Evolutionary conservation across 2,329 filamentous ascomycete genomes (phyloP).

Genomic region (Penicillium brevicompactum): DNA sequence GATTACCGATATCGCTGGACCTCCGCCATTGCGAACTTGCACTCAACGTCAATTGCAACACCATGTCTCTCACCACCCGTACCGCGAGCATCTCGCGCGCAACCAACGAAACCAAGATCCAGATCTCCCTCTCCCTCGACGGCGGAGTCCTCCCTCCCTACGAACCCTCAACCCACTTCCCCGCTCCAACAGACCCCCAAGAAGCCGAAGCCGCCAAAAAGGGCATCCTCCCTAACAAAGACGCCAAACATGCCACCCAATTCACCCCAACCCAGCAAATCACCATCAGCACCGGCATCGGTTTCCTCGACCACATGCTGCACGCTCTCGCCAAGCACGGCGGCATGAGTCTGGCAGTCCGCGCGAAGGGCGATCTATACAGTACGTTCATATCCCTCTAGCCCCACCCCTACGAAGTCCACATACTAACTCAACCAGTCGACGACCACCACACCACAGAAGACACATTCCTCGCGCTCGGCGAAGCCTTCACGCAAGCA

Average conservation of each 20-base stretch:
- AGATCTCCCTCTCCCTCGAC: constrained; percentile 89
- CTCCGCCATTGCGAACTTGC: background rate
- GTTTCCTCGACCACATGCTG: constrained; percentile 98
- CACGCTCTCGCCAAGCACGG: constrained; percentile 95
- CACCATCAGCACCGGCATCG: constrained; percentile 87
- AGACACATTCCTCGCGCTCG: constrained; percentile 90
- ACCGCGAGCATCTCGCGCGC: constrained; percentile 80
- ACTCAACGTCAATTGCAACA: constrained; percentile 1
- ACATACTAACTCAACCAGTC: constrained; percentile 55
- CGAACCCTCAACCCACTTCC: constrained; percentile 55
- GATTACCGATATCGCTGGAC: constrained; percentile 15
- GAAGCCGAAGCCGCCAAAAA: constrained; percentile 53
- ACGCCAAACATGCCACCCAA: constrained; percentile 77
- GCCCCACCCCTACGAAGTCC: background rate
- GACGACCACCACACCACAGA: constrained; percentile 99
- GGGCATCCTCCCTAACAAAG: constrained; percentile 42
- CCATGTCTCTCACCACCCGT: constrained; percentile 57
- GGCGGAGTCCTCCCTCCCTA: constrained; percentile 65
- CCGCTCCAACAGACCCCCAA: constrained; percentile 61
- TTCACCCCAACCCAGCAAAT: constrained; percentile 82
- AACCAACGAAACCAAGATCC: constrained; percentile 98
- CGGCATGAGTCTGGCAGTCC: constrained; percentile 85
- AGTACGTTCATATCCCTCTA: constrained; percentile 58
- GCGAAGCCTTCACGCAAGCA: constrained; percentile 78
- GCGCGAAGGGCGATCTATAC: constrained; percentile 86